Evolutionary conservation across 768 basidiomycete species (phyloP).

Genomic region (Calocera cornea): DNA sequence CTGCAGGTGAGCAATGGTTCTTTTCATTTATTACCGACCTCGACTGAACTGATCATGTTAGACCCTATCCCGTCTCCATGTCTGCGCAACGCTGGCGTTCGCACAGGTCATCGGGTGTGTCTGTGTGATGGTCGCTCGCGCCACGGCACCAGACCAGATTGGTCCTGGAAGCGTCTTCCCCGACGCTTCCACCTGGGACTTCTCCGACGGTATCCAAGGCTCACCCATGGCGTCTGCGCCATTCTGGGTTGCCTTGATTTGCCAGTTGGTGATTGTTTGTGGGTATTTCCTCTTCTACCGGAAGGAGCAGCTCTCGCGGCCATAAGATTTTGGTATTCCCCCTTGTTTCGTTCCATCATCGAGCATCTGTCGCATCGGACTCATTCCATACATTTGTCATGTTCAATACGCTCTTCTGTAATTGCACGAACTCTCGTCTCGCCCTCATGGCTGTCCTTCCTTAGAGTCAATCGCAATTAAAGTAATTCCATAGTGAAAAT

Average conservation of each 20-base stretch:
- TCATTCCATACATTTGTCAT: conserved; percentile 3
- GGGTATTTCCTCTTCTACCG: conserved; percentile 98
- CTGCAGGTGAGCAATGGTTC: conserved; percentile 36
- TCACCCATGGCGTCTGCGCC: conserved; percentile 3
- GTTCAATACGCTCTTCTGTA: conserved; percentile 3
- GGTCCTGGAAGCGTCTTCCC: conserved; percentile 88
- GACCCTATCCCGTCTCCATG: conserved; percentile 85
- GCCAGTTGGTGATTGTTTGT: conserved; percentile 70
- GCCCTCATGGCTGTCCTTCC: conserved; percentile 4
- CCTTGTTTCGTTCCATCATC: not conserved
- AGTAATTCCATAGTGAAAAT: not conserved
- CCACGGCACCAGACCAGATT: conserved; percentile 76
- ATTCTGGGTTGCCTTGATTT: conserved; percentile 24
- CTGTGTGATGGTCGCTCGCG: conserved; percentile 86
- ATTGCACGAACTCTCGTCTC: conserved; percentile 5
- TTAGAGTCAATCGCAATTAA: not conserved
- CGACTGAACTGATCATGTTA: conserved; percentile 13
- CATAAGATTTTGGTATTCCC: not conserved
- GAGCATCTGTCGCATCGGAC: conserved; percentile 3
- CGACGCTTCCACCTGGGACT: conserved; percentile 82
- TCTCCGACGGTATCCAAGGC: conserved; percentile 34
- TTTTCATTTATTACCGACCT: not conserved
- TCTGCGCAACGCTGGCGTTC: conserved; percentile 83
- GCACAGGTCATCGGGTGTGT: conserved; percentile 80
- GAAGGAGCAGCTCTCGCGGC: conserved; percentile 61